Percentiles rank a stretch among this genome's conserved stretches.
phyloP scores from a whole-genome alignment of 1,139 yeast species.

The Barnettozyma hawaiiensis region DNA sequence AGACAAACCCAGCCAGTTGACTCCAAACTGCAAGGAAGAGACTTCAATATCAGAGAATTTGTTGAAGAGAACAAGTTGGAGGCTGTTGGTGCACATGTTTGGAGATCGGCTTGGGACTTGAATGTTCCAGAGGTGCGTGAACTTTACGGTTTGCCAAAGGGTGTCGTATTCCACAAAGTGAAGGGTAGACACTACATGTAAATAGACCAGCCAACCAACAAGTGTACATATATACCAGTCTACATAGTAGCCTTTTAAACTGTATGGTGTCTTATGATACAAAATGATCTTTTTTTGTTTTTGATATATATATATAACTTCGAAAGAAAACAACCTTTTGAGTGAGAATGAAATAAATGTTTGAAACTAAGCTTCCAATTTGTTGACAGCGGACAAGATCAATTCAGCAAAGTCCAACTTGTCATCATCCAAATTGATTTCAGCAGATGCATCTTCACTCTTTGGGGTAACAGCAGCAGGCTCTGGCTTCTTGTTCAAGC shows the following conservation, averaged over 20 bases:
- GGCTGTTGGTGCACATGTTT: slow-evolving; percentile 87
- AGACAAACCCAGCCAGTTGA: slow-evolving; percentile 46
- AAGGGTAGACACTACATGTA: slow-evolving; percentile 27
- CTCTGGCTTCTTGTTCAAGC: slow-evolving; percentile 46
- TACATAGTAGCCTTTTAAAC: not conserved
- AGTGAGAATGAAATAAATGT: slow-evolving; percentile 9
- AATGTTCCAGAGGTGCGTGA: slow-evolving; percentile 63
- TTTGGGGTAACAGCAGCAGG: slow-evolving; percentile 14
- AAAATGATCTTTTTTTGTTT: too few species aligned
- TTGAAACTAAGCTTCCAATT: slow-evolving; percentile 11
- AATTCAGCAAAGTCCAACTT: slow-evolving; percentile 73
- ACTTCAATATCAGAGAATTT: slow-evolving; percentile 70
- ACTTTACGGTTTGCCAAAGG: slow-evolving; percentile 64
- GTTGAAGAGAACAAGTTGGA: slow-evolving; percentile 47
- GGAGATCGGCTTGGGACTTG: slow-evolving; percentile 85
- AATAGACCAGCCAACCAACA: not conserved
- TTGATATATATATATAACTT: slow-evolving; percentile 1
- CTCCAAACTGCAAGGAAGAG: slow-evolving; percentile 28
- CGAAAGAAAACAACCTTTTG: not conserved
- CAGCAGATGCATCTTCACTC: slow-evolving; percentile 27
- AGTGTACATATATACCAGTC: slow-evolving; percentile 4
- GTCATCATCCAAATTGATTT: slow-evolving; percentile 82
- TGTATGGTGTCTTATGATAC: slow-evolving; percentile 4
- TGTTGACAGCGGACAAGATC: slow-evolving; percentile 42
- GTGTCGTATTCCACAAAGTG: slow-evolving; percentile 65